A percentile compares a stretch with the other conserved stretches of the same genome.
phyloP scores from a whole-genome alignment of 345 rosid species.

The Hibiscus syriacus region DNA sequence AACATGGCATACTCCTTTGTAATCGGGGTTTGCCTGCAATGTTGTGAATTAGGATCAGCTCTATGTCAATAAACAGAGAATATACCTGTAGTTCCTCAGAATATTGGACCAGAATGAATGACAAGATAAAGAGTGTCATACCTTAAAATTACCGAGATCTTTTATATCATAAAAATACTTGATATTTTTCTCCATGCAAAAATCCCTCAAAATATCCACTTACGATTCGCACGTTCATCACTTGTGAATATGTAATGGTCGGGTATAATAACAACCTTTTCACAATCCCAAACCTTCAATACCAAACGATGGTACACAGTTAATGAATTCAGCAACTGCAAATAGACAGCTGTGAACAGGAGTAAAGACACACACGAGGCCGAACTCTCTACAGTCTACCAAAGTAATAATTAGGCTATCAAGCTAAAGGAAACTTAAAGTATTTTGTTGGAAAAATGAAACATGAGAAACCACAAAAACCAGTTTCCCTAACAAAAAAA shows the following conservation, averaged over 20 bases:
- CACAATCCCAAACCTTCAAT: slow-evolving; percentile 91
- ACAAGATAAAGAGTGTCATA: slow-evolving; percentile 18
- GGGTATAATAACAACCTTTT: slow-evolving; percentile 89
- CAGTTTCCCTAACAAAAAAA: too few relatives aligned
- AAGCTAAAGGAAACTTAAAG: too few relatives aligned
- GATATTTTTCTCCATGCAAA: slow-evolving; percentile 79
- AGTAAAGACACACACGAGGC: background rate
- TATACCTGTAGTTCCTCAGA: background rate
- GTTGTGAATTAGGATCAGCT: slow-evolving; percentile 2
- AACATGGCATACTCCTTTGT: slow-evolving; percentile 95
- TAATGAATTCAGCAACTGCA: background rate
- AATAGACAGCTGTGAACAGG: too few relatives aligned
- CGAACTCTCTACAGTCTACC: too few relatives aligned
- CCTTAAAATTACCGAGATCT: slow-evolving; percentile 81
- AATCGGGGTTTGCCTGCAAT: slow-evolving; percentile 87
- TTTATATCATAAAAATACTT: slow-evolving; percentile 95
- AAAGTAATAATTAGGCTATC: too few relatives aligned
- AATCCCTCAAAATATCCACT: slow-evolving; percentile 94
- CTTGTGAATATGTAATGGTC: slow-evolving; percentile 93
- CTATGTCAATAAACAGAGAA: background rate
- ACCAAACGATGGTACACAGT: background rate
- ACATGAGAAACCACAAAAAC: too few relatives aligned
- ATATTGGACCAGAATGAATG: background rate
- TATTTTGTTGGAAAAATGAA: too few relatives aligned
- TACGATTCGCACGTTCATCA: slow-evolving; percentile 91